Evolutionary conservation across 2,329 filamentous ascomycete species (phyloP), one percentile per base, ranked within the genome.

Genomic region (Trichoderma polysporum): DNA sequence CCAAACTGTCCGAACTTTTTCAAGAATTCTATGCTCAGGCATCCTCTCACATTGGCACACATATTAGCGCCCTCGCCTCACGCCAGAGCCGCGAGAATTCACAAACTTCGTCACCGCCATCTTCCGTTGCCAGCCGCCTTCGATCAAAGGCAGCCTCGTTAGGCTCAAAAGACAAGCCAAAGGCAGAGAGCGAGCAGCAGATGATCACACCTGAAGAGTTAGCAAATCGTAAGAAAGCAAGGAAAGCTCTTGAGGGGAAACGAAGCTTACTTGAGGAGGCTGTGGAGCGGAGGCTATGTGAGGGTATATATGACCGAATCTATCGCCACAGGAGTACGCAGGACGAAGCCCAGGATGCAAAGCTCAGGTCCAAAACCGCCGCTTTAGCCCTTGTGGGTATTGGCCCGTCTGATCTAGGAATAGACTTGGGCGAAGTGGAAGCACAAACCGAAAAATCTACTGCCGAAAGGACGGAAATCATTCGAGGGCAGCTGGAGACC

Each of bases 291-390:
- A 88, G 91, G 69, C 86, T 94, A 12, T 96, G 92, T 74, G 93
- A 97, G 75, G 89, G 90, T 62, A 89, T 94, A 53, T 98, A 98
- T 75, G 85, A 90, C 67, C 90, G 91, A 70, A 92, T 99, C 76
- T 99, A 94, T 85, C 89, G 93, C 54, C 95, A 99, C 77, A 88
- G 91, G 68, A 95, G 86, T 76, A 97, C 94, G 0, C 90, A 98
- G 73, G 95, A 99, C 75, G 94, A 97, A 78, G 94, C 95, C 13
- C 88, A 94, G 74, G 95, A 99, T 76, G 94, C 97, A 74, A 97
- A 97, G 76, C 83, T 99, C 59, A 88, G 95, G 33, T 99, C 95
- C 10, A 95, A 97, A 74, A 97, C 94, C 1, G 94, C 94, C 22
- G 93, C 95, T 1, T 81, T 99, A 52, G 87, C 91, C 2, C 83